phyloP scores from a whole-genome alignment of 2,329 filamentous ascomycete genomes.

The Fusarium goolgardi region DNA sequence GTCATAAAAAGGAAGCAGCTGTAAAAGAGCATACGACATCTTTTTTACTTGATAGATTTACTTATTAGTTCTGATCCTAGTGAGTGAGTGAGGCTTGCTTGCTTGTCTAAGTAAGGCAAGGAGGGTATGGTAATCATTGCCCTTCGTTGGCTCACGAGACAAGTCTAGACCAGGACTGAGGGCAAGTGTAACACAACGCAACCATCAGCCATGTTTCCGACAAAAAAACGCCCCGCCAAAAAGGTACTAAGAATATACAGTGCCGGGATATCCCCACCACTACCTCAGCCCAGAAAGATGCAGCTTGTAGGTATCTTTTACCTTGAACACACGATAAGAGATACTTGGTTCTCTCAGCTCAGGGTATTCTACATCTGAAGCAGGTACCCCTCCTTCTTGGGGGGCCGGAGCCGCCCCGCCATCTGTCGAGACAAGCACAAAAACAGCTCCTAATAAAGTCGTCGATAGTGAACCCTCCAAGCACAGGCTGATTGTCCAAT shows the following conservation, averaged over 20 bases:
- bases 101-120: constrained; percentile 11
- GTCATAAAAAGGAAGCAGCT: constrained; percentile 8
- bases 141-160: constrained; percentile 42
- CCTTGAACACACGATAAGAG: not conserved
- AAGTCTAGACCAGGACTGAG: constrained; percentile 3
- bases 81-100: constrained; percentile 7
- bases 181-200: constrained; percentile 10
- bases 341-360: not conserved
- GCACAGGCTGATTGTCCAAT: constrained; percentile 29
- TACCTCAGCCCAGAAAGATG: constrained; percentile 18
- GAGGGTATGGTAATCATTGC: constrained; percentile 28
- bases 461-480: constrained; percentile 19
- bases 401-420: constrained; percentile 38
- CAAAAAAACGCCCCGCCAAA: constrained; percentile 12
- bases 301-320: not conserved
- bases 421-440: constrained; percentile 33
- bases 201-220: constrained; percentile 37
- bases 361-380: constrained; percentile 1
- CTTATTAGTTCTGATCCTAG: constrained; percentile 1
- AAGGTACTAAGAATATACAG: constrained; percentile 2
- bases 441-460: constrained; percentile 33
- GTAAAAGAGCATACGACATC: constrained; percentile 11
- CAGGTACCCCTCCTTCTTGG: constrained; percentile 9
- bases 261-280: constrained; percentile 22
- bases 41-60: constrained; percentile 15